Base-by-base conservation (phyloP, 345 rosid species). In the Brassica rapa region DNA sequence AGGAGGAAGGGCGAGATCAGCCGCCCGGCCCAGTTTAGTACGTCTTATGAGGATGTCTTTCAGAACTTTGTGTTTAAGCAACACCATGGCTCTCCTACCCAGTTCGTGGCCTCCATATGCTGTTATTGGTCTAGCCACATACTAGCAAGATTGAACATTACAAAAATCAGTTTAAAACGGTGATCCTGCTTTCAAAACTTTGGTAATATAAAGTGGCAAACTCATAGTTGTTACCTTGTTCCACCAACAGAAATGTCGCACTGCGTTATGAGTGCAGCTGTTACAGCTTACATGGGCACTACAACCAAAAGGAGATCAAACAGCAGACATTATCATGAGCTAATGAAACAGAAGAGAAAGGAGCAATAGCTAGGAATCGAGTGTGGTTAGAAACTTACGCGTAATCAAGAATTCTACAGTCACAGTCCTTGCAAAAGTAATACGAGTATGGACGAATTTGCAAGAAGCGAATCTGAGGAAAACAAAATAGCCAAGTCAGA, bases 181-280 rank as follows among this genome's bases (percentile, higher is more conserved):
- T 43, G 19, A 72, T 69, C 62, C 15, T 32, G n/a, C 32, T 30
- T 49, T 74, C 8, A 27, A 15, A 30, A 51, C 8, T 69, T 68
- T 39, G 33, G 55, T 51, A 5, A 69, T 56, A 25, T 15, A 39
- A n/a, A 23, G 8, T 29, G 55, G 7, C 76, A 41, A 41, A 25
- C 24, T 41, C 71, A 16, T 70, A 78, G 87, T 89, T 72, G 30
- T 27, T 35, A 95, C 99, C 86, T 86, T 91, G 83, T 95, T 95
- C 99, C 99, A 95, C 99, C 99, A 95, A 84, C 99, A 95, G 74
- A 95, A 95, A 82, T 95, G 99, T 78, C 98, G 89, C 68, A 90
- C 93, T 11, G 91, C 76, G 74, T 77, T 90, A 83, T 95, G 99
- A 62, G 91, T 86, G 74, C 99, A 95, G 82, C 79, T 86, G 1